Base-by-base conservation (phyloP, 2,329 filamentous ascomycete genomes). In the Penicillium corylophilum region DNA sequence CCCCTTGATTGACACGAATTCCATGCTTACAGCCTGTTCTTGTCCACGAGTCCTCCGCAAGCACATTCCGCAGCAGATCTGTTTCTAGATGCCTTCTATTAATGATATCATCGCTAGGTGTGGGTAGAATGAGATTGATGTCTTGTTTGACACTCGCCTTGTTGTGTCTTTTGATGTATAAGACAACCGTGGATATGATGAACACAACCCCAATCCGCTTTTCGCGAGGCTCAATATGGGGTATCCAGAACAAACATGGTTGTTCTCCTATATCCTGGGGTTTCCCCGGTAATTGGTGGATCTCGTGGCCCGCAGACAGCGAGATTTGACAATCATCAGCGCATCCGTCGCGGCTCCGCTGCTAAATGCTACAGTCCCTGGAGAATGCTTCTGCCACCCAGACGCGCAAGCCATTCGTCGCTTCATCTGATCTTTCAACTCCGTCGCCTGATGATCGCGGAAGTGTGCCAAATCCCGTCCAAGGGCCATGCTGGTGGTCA, bases 361-460 rank as follows among this genome's bases (percentile, higher is more conserved):
- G 47, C 50, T 51, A 61, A 45, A 55, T 56, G 45, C 35, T 43
- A 46, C 50, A 53, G 50, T 49, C 29, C 28, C 16, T 35, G 20
- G 46, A 50, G 57, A 63, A 61, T 61, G 57, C 43, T 23, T 44
- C 46, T 47, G n/a, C 36, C 46, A 53, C 22, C 15, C 24, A 38
- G 47, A 48, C 47, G 15, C 53, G 46, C 55, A 53, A 58, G 46
- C 44, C 28, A 22, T 12, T 44, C 13, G 4, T 46, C 29, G 18
- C 5, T n/a, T 38, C 12, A 35, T n/a, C 2, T 1, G 38, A 3
- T 10, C 13, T 42, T 20, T 28, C 42, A 22, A 15, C 15, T 35
- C 28, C 33, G n/a, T 38, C 28, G 26, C 16, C 39, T 28, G 40
- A 36, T 50, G 51, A 53, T 50, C 33, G 40, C 50, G 45, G 41